Evolutionary conservation across 306 rosid species (phyloP).

Genomic region (Trichosanthes cucumerina): DNA sequence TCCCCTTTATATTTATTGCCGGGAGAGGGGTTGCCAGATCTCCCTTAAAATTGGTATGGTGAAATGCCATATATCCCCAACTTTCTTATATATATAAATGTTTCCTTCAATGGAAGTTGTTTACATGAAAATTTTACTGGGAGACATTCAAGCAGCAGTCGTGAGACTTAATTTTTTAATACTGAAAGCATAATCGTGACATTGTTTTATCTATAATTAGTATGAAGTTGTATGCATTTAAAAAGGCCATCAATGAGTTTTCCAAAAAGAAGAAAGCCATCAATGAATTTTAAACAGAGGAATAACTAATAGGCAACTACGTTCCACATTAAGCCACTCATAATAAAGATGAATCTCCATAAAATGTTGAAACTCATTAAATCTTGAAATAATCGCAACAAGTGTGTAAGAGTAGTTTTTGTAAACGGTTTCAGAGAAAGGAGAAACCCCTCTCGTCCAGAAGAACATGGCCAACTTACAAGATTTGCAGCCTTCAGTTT

Average conservation of each 20-base stretch:
- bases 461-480: conserved; percentile 36
- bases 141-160: neutral
- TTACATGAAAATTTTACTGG: neutral
- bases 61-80: neutral
- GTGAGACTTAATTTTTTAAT: neutral
- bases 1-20: neutral
- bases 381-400: neutral
- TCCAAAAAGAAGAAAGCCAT: neutral
- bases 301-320: neutral
- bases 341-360: neutral
- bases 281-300: neutral
- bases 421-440: neutral
- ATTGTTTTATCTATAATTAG: neutral
- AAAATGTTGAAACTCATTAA: neutral
- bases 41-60: neutral
- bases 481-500: conserved; percentile 33
- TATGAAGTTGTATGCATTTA: neutral
- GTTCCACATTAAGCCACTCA: neutral
- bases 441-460: conserved; percentile 45
- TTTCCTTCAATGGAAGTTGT: neutral
- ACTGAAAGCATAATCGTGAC: neutral
- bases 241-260: neutral
- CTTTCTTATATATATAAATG: neutral
- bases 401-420: neutral
- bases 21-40: neutral